Evolutionary conservation across 2,329 filamentous ascomycete genomes (phyloP).

Genomic region (Didymosphaeria variabile): DNA sequence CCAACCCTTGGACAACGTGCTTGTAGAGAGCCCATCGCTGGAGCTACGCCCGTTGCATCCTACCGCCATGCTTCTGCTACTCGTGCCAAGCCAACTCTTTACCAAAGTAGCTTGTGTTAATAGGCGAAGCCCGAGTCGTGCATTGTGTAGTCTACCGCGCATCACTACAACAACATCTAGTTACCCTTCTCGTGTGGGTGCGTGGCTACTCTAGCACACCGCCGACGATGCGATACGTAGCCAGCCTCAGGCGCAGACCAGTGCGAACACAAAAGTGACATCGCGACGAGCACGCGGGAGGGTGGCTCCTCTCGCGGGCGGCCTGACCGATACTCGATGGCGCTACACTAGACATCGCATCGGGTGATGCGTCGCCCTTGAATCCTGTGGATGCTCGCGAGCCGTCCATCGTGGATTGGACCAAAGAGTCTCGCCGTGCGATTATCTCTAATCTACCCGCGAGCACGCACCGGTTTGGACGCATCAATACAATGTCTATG

Average conservation of each 20-base stretch:
- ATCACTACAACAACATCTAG: no score
- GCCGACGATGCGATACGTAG: background rate
- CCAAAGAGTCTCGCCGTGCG: background rate
- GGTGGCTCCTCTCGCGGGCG: constrained; percentile 5
- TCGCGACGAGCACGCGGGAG: constrained; percentile 9
- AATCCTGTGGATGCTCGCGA: no score
- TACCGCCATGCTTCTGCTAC: background rate
- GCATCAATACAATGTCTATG: background rate
- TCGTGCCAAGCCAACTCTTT: background rate
- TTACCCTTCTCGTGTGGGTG: background rate
- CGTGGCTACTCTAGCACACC: background rate
- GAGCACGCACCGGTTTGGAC: background rate
- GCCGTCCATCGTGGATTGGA: background rate
- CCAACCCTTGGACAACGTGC: constrained; percentile 13
- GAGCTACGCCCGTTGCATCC: background rate
- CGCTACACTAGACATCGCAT: background rate
- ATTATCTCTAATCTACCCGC: constrained; percentile 3
- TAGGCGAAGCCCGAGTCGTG: background rate
- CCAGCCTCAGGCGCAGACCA: background rate
- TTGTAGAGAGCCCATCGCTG: background rate
- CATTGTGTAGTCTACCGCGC: background rate
- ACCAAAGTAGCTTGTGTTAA: background rate
- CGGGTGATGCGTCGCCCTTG: no score
- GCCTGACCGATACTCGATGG: constrained; percentile 4
- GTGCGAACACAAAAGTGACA: background rate